A percentile compares a stretch with the other conserved stretches of the same genome.
phyloP scores from a whole-genome alignment of 2,329 filamentous ascomycete genomes.

The Pochonia chlamydosporia region DNA sequence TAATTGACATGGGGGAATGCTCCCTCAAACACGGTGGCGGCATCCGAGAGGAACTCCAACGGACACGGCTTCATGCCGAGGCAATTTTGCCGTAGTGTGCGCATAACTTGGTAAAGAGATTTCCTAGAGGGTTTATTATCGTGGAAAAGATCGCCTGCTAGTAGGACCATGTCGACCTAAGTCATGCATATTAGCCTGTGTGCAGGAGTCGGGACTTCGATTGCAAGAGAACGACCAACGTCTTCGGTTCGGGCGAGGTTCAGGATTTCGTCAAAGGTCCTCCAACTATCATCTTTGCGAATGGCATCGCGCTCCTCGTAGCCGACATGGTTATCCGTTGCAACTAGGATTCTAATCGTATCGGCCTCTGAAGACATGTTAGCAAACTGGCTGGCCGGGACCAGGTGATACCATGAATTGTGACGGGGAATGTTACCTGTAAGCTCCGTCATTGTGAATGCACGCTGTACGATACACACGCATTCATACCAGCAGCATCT shows the following conservation, averaged over 20 bases:
- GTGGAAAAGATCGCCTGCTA: conserved; percentile 93
- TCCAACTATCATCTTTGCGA: conserved; percentile 96
- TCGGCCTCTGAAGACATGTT: conserved; percentile 48
- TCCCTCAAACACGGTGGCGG: conserved; percentile 82
- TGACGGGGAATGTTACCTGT: conserved; percentile 2
- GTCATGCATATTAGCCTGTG: background rate
- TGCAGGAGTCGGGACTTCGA: background rate
- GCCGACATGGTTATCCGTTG: conserved; percentile 97
- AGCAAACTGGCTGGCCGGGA: background rate
- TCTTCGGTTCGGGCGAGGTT: conserved; percentile 78
- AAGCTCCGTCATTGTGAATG: conserved; percentile 5
- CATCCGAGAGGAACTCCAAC: conserved; percentile 90
- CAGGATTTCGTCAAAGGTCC: conserved; percentile 93
- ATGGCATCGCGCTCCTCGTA: conserved; percentile 90
- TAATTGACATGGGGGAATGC: conserved; percentile 96
- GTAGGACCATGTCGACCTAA: conserved; percentile 88
- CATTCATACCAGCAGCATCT: background rate
- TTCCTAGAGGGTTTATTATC: conserved; percentile 97
- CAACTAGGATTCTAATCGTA: conserved; percentile 88
- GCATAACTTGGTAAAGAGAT: conserved; percentile 96
- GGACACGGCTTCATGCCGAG: conserved; percentile 93
- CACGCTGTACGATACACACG: background rate
- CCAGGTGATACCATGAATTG: background rate
- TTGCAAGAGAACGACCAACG: conserved; percentile 33
- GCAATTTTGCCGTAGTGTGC: conserved; percentile 86